A percentile compares a stretch with the other conserved stretches of the same genome.
Conservation (phyloP, 23 red algal species). For the Cyanidioschyzon merolae region DNA sequence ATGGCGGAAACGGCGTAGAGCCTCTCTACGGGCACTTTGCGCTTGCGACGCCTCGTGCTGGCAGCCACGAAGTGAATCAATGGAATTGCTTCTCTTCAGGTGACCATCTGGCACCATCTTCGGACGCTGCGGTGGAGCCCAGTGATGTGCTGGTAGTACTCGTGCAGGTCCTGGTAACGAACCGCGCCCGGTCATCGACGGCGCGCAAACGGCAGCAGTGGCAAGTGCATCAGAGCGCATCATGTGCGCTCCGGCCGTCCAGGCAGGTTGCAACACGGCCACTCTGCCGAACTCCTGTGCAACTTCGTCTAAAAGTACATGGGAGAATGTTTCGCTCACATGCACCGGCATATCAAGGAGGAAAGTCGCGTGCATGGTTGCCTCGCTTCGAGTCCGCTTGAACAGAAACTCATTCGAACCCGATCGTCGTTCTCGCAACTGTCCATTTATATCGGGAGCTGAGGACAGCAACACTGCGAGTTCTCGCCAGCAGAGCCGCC, state of each 20-base stretch:
- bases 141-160: no score
- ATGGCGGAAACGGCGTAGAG: not conserved
- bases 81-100: not conserved
- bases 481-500: not conserved
- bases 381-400: no score
- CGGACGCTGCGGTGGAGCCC: no score
- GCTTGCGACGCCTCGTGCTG: not conserved
- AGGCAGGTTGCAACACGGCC: not conserved
- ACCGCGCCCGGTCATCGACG: no score
- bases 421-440: no score
- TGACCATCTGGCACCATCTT: not conserved
- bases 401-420: no score
- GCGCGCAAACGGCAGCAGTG: no score
- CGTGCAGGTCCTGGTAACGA: no score
- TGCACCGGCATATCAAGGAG: not conserved
- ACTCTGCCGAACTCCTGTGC: not conserved
- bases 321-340: not conserved
- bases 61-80: not conserved
- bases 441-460: no score
- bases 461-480: not conserved
- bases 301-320: not conserved
- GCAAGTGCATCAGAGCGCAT: no score
- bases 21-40: not conserved
- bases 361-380: not conserved
- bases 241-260: no score